These are phyloP conservation scores for Trametes sanguinea DNA, from an alignment of 768 basidiomycete species.

Conservation along the genomic window DNA sequence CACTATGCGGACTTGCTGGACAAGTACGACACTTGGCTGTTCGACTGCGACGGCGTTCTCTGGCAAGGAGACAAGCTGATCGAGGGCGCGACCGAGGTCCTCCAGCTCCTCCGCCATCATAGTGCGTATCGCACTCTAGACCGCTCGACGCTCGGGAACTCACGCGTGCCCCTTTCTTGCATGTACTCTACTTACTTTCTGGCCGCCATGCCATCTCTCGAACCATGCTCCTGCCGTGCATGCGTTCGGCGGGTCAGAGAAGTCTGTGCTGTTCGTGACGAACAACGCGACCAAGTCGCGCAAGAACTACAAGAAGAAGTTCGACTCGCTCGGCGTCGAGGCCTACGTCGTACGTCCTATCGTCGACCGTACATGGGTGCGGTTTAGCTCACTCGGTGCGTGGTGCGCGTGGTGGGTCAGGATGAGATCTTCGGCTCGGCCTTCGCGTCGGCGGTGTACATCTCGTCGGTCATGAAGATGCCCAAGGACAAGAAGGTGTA, in stretches of 20 bases:
- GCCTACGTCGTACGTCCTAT: slow-evolving; percentile 70
- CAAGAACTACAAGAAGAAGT: slow-evolving; percentile 83
- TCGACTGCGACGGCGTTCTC: slow-evolving; percentile 95
- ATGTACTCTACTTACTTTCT: too few species aligned
- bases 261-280: slow-evolving; percentile 88
- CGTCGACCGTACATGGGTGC: not conserved
- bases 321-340: slow-evolving; percentile 86
- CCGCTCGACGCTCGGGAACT: not conserved
- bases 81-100: slow-evolving; percentile 75
- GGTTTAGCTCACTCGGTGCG: too few species aligned
- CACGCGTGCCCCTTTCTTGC: not conserved
- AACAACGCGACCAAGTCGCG: slow-evolving; percentile 97
- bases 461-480: slow-evolving; percentile 86
- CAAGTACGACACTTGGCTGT: slow-evolving; percentile 90
- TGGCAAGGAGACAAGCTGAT: slow-evolving; percentile 85
- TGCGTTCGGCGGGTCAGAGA: slow-evolving; percentile 49
- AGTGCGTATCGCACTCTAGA: slow-evolving; percentile 48
- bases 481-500: slow-evolving; percentile 93
- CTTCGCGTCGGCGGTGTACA: slow-evolving; percentile 79
- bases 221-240: too few species aligned
- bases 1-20: slow-evolving; percentile 45
- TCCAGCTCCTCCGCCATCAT: slow-evolving; percentile 67
- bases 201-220: too few species aligned
- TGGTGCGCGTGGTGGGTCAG: slow-evolving; percentile 41
- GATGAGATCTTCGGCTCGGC: slow-evolving; percentile 98